Conservation (phyloP, 352 stramenopile species). For the Globisporangium rhizosaccharum region DNA sequence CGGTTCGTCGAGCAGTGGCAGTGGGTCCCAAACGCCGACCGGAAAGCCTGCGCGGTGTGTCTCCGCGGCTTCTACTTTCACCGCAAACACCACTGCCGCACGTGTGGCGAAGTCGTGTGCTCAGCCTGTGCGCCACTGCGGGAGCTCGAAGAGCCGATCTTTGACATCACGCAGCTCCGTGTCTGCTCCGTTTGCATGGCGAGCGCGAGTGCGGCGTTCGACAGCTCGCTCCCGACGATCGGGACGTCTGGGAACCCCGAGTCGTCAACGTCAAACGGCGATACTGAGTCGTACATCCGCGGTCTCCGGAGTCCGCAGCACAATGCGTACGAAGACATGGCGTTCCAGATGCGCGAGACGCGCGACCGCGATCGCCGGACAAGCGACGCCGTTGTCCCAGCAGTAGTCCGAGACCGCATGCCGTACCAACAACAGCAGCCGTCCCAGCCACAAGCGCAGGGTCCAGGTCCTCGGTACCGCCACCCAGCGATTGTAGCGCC, state of each 20-base stretch:
- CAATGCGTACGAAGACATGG: slow-evolving; percentile 43
- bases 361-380: too few species aligned
- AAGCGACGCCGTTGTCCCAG: neutral
- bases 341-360: slow-evolving; percentile 42
- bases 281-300: slow-evolving; percentile 43
- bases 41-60: slow-evolving; percentile 77
- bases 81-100: slow-evolving; percentile 68
- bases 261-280: slow-evolving; percentile 33
- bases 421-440: too few species aligned
- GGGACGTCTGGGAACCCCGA: slow-evolving; percentile 13
- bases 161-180: slow-evolving; percentile 55
- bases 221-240: slow-evolving; percentile 33
- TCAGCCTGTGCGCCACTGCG: slow-evolving; percentile 63
- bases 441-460: neutral
- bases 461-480: neutral
- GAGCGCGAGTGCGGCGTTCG: slow-evolving; percentile 36
- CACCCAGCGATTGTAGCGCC: slow-evolving; percentile 2
- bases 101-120: slow-evolving; percentile 77
- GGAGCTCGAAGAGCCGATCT: slow-evolving; percentile 62
- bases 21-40: slow-evolving; percentile 63
- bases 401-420: neutral
- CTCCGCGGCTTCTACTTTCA: slow-evolving; percentile 78
- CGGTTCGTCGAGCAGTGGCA: slow-evolving; percentile 80
- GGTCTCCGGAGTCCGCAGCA: slow-evolving; percentile 21
- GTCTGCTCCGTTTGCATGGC: slow-evolving; percentile 71